These are phyloP conservation scores for Alternaria tenuissima DNA, from an alignment of 2,329 filamentous ascomycete genomes.

Conservation along the genomic window DNA sequence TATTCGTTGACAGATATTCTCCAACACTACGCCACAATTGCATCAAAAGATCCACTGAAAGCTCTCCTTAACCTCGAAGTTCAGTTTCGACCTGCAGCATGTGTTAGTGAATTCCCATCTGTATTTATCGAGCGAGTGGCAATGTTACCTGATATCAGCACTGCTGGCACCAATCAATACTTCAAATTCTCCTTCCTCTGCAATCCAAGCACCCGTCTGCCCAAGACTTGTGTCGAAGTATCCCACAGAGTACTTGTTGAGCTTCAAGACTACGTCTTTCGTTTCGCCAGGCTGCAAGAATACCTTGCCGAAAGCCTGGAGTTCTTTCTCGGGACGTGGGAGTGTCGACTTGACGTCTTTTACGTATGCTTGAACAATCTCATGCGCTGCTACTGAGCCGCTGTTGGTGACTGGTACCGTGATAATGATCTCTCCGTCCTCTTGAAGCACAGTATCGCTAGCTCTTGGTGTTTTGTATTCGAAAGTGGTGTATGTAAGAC, in stretches of 20 bases:
- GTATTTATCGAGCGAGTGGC: not conserved
- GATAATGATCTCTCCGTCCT: slow-evolving; percentile 58
- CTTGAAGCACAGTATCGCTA: slow-evolving; percentile 57
- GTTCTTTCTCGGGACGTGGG: slow-evolving; percentile 73
- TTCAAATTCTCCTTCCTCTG: slow-evolving; percentile 69
- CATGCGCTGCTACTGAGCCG: slow-evolving; percentile 64
- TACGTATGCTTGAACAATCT: slow-evolving; percentile 74
- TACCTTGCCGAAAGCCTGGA: slow-evolving; percentile 69
- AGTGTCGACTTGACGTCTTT: slow-evolving; percentile 69
- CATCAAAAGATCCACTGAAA: slow-evolving; percentile 70
- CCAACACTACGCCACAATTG: not conserved
- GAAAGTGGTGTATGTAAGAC: slow-evolving; percentile 79
- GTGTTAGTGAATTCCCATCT: slow-evolving; percentile 21
- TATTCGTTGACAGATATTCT: not conserved
- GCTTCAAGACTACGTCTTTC: slow-evolving; percentile 39
- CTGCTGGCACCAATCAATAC: slow-evolving; percentile 69
- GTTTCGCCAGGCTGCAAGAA: slow-evolving; percentile 49
- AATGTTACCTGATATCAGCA: slow-evolving; percentile 67
- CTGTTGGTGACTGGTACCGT: slow-evolving; percentile 64
- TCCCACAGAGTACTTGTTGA: slow-evolving; percentile 59
- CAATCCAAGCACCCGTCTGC: slow-evolving; percentile 64
- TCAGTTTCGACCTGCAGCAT: slow-evolving; percentile 53
- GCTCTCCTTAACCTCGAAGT: slow-evolving; percentile 69
- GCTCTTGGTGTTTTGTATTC: slow-evolving; percentile 67
- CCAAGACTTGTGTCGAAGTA: slow-evolving; percentile 69